phyloP scores from a whole-genome alignment of 2,329 filamentous ascomycete species.

The Ceratocystis cubensis region DNA sequence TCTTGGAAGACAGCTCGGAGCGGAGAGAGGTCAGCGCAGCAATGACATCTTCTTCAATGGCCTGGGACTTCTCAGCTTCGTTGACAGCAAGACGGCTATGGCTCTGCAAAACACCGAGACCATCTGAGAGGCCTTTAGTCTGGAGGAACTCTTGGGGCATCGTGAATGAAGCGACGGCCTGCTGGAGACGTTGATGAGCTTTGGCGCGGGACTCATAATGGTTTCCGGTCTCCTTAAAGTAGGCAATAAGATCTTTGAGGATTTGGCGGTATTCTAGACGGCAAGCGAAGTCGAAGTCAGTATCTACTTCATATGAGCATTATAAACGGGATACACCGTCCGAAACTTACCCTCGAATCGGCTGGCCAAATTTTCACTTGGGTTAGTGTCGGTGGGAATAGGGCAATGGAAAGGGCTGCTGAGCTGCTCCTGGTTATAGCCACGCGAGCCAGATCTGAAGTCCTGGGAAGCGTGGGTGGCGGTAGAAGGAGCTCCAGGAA shows the following conservation, averaged over 20 bases:
- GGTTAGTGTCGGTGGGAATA: conserved; percentile 73
- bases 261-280: conserved; percentile 78
- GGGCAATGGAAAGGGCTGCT: conserved; percentile 80
- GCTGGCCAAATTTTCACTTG: conserved; percentile 74
- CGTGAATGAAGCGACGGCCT: conserved; percentile 67
- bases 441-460: background rate
- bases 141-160: conserved; percentile 64
- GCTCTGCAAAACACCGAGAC: conserved; percentile 62
- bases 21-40: conserved; percentile 72
- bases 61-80: conserved; percentile 77
- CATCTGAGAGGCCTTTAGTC: conserved; percentile 77
- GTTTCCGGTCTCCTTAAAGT: conserved; percentile 82
- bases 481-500: background rate
- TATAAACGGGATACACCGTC: background rate
- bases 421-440: conserved; percentile 8
- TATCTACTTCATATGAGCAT: conserved; percentile 8
- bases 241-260: conserved; percentile 84
- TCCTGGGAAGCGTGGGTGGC: background rate
- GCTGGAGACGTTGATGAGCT: conserved; percentile 66
- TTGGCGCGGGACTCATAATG: conserved; percentile 83
- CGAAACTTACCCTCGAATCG: conserved; percentile 66
- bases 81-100: conserved; percentile 70
- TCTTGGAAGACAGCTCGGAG: conserved; percentile 85
- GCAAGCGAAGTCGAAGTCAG: conserved; percentile 3
- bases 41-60: conserved; percentile 87